phyloP scores from a whole-genome alignment of 257 asterid species.

The Solanum acaule region DNA sequence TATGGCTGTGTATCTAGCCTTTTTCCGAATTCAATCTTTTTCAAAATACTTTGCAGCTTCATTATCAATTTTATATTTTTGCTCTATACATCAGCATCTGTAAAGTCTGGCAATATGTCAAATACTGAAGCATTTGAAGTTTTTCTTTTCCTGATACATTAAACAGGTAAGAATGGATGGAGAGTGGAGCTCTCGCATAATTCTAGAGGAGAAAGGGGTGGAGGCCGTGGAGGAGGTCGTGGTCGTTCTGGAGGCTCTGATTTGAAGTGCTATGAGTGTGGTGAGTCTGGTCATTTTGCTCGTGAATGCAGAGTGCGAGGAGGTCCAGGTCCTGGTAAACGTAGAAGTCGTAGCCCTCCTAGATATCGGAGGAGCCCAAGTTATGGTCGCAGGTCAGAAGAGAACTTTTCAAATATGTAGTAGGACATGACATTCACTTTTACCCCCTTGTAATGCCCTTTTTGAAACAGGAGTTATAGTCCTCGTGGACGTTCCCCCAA shows the following conservation, averaged over 20 bases:
- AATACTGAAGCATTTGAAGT: background rate
- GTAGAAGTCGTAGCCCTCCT: slow-evolving; percentile 90
- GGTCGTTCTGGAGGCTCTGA: slow-evolving; percentile 74
- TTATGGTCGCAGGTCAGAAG: slow-evolving; percentile 71
- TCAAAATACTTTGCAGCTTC: background rate
- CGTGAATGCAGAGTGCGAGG: slow-evolving; percentile 64
- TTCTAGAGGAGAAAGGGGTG: slow-evolving; percentile 69
- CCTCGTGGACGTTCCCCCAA: slow-evolving; percentile 81
- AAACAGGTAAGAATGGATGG: slow-evolving; percentile 92
- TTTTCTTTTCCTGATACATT: background rate
- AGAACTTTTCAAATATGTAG: background rate
- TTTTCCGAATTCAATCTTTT: background rate
- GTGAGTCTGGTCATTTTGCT: slow-evolving; percentile 97
- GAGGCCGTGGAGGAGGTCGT: slow-evolving; percentile 63
- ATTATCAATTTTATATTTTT: background rate
- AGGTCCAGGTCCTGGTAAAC: slow-evolving; percentile 71
- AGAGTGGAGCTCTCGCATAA: slow-evolving; percentile 93
- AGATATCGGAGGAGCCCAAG: slow-evolving; percentile 87
- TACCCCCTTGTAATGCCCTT: background rate
- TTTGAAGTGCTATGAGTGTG: slow-evolving; percentile 88
- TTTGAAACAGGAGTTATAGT: slow-evolving; percentile 63
- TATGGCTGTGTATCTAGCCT: background rate
- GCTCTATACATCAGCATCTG: background rate
- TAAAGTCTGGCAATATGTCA: background rate
- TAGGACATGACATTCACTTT: background rate